Base-by-base conservation (phyloP, 202 grass and related monocot species). In the Panicum hallii region DNA sequence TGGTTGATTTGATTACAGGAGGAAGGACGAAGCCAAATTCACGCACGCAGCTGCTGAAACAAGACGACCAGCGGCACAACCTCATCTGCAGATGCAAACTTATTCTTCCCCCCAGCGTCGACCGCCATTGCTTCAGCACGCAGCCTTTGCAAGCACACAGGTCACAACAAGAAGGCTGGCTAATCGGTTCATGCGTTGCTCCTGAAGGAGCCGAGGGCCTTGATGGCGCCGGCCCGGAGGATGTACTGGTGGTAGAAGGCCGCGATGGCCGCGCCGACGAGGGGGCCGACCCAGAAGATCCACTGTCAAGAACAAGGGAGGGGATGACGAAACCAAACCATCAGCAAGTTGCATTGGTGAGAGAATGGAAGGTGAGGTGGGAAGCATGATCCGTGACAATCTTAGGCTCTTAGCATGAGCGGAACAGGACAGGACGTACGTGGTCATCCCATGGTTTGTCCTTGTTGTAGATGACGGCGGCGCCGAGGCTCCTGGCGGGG, bases 131-230 rank as follows among this genome's bases (percentile, higher is more conserved):
- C 74, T 83, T 67, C 79, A 67, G 7, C 60, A 40, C 7, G 56
- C 56, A 30, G 58, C 23, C 23, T 63, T 43, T 0, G 65, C 26
- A 5, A 10, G 17, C 3, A 26, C 56, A 26, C 10, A 9, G 22
- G 0, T 34, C 34, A 34, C 3, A 56, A 1, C 0, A 56, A 38
- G 15, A 19, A 17, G 19, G 17, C 44, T 17, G 10, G 5, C 0
- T n/a, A 38, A 4, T 2, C 3, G 36, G 36, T 3, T 80, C 76
- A 94, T 0, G 93, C 90, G 48, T 91, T 93, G 94, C 94, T 97
- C 79, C 94, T 86, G 91, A 97, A 97, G 45, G 94, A 97, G 74
- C 91, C 85, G 52, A 97, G 87, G 4, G 94, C 94, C 84, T 97
- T 97, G 89, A 93, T 70, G 68, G 94, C 94, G 30, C 94, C 94